Percentiles rank a stretch among this genome's conserved stretches.
phyloP scores from a whole-genome alignment of 768 basidiomycete genomes.

The Jaapia argillacea region DNA sequence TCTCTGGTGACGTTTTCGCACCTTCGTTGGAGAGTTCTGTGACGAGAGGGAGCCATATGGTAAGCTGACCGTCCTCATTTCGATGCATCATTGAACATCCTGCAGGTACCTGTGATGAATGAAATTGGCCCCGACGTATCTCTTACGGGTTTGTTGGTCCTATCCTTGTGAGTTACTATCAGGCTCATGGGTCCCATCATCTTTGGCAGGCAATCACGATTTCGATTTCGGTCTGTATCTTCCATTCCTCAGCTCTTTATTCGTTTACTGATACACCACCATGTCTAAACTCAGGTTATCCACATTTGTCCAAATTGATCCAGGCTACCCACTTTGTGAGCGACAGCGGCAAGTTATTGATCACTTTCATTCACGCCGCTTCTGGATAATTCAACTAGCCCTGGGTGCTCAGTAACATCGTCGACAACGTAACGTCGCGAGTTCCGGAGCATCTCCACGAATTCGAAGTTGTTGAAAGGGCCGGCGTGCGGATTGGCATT shows the following conservation, averaged over 20 bases:
- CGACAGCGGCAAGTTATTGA: not conserved
- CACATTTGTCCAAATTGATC: slow-evolving; percentile 57
- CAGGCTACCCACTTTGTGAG: slow-evolving; percentile 62
- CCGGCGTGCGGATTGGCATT: slow-evolving; percentile 64
- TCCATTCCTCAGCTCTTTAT: too few relatives aligned
- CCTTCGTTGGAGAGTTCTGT: slow-evolving; percentile 83
- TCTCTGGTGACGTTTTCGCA: slow-evolving; percentile 85
- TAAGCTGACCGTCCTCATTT: slow-evolving; percentile 18
- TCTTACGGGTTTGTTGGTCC: slow-evolving; percentile 50
- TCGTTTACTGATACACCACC: too few relatives aligned
- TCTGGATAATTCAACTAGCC: too few relatives aligned
- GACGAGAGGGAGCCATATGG: slow-evolving; percentile 89
- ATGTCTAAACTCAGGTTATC: slow-evolving; percentile 45
- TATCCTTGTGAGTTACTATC: not conserved
- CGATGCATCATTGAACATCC: not conserved
- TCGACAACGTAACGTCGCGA: slow-evolving; percentile 52
- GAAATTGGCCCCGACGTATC: slow-evolving; percentile 70
- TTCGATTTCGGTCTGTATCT: slow-evolving; percentile 67
- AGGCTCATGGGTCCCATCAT: not conserved
- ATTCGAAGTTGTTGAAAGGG: slow-evolving; percentile 58
- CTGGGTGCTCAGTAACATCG: slow-evolving; percentile 85
- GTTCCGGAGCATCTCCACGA: slow-evolving; percentile 54
- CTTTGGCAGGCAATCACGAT: slow-evolving; percentile 71
- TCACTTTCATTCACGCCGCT: not conserved
- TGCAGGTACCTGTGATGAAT: slow-evolving; percentile 82